Evolutionary conservation across 352 stramenopile genomes (phyloP).

Genomic region (Globisporangium apiculatum): DNA sequence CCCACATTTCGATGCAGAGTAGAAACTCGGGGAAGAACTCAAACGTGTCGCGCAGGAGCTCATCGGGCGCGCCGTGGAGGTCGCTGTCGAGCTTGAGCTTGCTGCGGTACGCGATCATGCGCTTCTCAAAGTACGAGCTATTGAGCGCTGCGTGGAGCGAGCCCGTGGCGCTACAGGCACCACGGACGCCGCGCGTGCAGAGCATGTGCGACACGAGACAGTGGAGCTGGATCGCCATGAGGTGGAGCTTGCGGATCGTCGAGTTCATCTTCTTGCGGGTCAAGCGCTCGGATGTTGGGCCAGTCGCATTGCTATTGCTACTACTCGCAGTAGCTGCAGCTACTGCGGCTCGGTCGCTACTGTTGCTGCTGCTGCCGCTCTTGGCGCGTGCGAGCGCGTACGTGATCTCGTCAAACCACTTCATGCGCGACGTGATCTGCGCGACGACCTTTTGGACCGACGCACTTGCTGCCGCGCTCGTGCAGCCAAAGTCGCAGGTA

Average conservation of each 20-base stretch:
- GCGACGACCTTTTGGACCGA: slow-evolving; percentile 69
- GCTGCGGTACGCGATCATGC: slow-evolving; percentile 70
- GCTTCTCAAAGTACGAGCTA: slow-evolving; percentile 67
- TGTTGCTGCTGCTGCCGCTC: slow-evolving; percentile 10
- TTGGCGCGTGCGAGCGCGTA: slow-evolving; percentile 62
- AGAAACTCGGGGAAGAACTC: slow-evolving; percentile 75
- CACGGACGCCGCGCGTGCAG: slow-evolving; percentile 38
- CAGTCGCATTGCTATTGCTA: background rate
- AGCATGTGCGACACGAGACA: slow-evolving; percentile 65
- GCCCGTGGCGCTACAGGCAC: slow-evolving; percentile 43
- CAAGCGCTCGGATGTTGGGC: slow-evolving; percentile 33
- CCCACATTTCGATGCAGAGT: slow-evolving; percentile 69
- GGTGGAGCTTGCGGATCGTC: slow-evolving; percentile 70
- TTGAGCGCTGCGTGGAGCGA: slow-evolving; percentile 56
- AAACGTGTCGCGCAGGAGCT: slow-evolving; percentile 60
- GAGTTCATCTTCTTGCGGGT: slow-evolving; percentile 82
- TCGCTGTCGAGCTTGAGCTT: slow-evolving; percentile 55
- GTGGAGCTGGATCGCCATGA: slow-evolving; percentile 71
- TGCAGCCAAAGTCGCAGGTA: slow-evolving; percentile 50
- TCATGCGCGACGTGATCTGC: slow-evolving; percentile 77
- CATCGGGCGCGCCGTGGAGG: slow-evolving; percentile 29
- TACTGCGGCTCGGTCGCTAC: background rate
- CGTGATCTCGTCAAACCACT: slow-evolving; percentile 64
- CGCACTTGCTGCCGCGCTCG: slow-evolving; percentile 34
- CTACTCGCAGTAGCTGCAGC: too few species aligned